Evolutionary conservation across 2,329 filamentous ascomycete species (phyloP).

Genomic region (Cladophialophora carrionii): DNA sequence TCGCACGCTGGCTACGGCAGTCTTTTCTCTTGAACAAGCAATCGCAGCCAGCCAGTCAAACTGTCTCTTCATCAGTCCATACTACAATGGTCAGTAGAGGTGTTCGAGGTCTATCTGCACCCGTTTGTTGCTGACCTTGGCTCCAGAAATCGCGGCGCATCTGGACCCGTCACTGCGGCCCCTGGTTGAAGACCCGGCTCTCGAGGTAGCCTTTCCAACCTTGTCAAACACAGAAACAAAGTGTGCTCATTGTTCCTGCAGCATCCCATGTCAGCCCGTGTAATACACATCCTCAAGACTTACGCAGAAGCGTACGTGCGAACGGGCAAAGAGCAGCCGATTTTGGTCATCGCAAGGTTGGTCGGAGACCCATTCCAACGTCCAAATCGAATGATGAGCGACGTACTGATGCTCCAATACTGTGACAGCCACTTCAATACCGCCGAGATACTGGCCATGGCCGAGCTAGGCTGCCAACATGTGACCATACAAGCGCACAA

Average conservation of each 20-base stretch:
- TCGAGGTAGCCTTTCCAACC: neutral
- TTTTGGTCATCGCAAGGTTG: neutral
- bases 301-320: neutral
- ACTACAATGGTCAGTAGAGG: neutral
- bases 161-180: neutral
- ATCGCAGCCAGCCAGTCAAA: neutral
- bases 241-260: neutral
- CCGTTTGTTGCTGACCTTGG: neutral
- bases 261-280: neutral
- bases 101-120: neutral
- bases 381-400: neutral
- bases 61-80: neutral
- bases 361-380: neutral
- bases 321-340: neutral
- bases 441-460: slow-evolving; percentile 16
- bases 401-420: slow-evolving; percentile 13
- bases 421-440: slow-evolving; percentile 41
- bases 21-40: neutral
- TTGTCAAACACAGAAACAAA: neutral
- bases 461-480: slow-evolving; percentile 20
- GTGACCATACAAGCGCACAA: slow-evolving; percentile 14
- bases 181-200: neutral
- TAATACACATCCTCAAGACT: neutral
- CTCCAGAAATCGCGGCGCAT: neutral
- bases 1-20: slow-evolving; percentile 46